Evolutionary conservation across 352 stramenopile species (phyloP).

Genomic region (Phytophthora podocarpi): DNA sequence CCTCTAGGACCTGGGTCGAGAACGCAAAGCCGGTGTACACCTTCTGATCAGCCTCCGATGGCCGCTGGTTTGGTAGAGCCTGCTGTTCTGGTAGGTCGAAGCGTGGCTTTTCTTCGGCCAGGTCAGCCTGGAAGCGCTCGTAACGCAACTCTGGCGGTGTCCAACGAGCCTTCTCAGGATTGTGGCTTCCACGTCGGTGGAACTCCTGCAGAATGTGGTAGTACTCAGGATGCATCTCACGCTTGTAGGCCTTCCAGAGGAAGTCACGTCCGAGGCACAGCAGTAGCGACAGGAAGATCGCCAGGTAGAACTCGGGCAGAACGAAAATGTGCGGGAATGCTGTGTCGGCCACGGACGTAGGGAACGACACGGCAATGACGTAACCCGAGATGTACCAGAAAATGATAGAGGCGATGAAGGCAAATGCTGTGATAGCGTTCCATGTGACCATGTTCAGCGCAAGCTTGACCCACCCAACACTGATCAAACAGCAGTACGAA

Average conservation of each 20-base stretch:
- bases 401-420: slow-evolving; percentile 63
- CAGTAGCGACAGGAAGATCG: slow-evolving; percentile 73
- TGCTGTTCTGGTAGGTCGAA: slow-evolving; percentile 67
- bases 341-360: slow-evolving; percentile 62
- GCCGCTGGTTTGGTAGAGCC: slow-evolving; percentile 22
- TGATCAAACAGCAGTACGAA: slow-evolving; percentile 83
- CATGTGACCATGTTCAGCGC: slow-evolving; percentile 85
- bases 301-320: slow-evolving; percentile 76
- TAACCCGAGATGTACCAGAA: slow-evolving; percentile 80
- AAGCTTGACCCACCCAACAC: slow-evolving; percentile 81
- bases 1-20: slow-evolving; percentile 77
- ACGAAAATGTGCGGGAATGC: slow-evolving; percentile 82
- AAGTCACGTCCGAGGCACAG: slow-evolving; percentile 82
- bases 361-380: slow-evolving; percentile 66
- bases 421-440: slow-evolving; percentile 64
- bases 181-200: slow-evolving; percentile 48
- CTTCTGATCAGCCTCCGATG: slow-evolving; percentile 36
- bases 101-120: slow-evolving; percentile 56
- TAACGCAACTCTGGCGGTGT: slow-evolving; percentile 67
- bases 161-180: slow-evolving; percentile 58
- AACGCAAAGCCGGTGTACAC: slow-evolving; percentile 87
- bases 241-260: slow-evolving; percentile 87
- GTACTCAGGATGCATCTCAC: slow-evolving; percentile 83
- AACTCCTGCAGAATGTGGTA: slow-evolving; percentile 89
- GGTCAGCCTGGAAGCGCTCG: slow-evolving; percentile 72